Conservation (phyloP, 2,329 filamentous ascomycete genomes). For the Monosporascus sp. region DNA sequence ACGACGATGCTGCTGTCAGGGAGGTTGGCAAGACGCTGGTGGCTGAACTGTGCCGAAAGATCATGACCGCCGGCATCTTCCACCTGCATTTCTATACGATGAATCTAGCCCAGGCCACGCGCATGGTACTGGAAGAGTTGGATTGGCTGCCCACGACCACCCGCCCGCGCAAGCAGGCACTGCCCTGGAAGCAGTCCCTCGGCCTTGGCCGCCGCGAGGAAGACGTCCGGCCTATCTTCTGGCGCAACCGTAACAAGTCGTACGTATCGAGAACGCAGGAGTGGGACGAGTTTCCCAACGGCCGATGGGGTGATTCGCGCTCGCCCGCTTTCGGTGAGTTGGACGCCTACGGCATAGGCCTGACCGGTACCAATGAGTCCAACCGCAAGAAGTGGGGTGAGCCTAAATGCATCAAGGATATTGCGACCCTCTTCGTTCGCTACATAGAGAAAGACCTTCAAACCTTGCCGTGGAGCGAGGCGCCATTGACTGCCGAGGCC, state of each 20-base stretch:
- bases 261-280: constrained; percentile 94
- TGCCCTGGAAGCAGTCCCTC: constrained; percentile 95
- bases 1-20: constrained; percentile 88
- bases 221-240: constrained; percentile 97
- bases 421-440: constrained; percentile 76
- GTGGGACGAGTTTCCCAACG: constrained; percentile 99
- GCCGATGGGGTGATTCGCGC: constrained; percentile 94
- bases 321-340: constrained; percentile 95
- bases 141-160: constrained; percentile 72
- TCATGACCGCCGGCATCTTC: constrained; percentile 75
- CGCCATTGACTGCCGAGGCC: constrained; percentile 77
- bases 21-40: constrained; percentile 84
- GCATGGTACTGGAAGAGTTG: constrained; percentile 89
- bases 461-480: constrained; percentile 89
- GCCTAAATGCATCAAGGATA: constrained; percentile 71
- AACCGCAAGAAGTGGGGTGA: constrained; percentile 94
- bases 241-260: constrained; percentile 93
- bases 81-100: constrained; percentile 99
- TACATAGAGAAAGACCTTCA: constrained; percentile 80
- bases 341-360: constrained; percentile 86
- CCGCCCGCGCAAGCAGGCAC: constrained; percentile 76
- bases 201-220: constrained; percentile 83
- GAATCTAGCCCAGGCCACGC: constrained; percentile 92
- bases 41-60: constrained; percentile 81
- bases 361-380: constrained; percentile 92